Percentiles rank a stretch among this genome's conserved stretches.
Conservation (phyloP, 2,329 filamentous ascomycete genomes). For the Colletotrichum sp. region DNA sequence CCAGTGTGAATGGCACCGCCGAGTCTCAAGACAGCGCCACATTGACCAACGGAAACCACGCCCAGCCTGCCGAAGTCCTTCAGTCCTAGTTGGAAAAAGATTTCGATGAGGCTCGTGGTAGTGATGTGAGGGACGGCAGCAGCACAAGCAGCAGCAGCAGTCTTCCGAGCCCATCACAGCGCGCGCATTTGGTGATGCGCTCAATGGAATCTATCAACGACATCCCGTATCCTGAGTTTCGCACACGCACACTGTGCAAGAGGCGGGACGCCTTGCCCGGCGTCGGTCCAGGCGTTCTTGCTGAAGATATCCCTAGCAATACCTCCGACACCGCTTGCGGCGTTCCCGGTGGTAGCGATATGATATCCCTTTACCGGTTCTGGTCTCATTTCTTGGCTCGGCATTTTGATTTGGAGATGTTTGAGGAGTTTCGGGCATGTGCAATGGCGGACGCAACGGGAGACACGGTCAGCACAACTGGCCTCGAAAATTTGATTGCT, state of each 20-base stretch:
- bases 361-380: conserved; percentile 74
- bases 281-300: conserved; percentile 25
- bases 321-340: conserved; percentile 39
- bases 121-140: not conserved
- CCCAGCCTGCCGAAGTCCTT: conserved; percentile 16
- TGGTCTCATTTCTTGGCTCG: conserved; percentile 76
- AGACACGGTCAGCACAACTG: conserved; percentile 52
- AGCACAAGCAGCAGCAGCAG: not conserved
- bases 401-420: conserved; percentile 78
- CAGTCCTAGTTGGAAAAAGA: conserved; percentile 24
- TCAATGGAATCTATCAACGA: conserved; percentile 13
- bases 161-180: conserved; percentile 13
- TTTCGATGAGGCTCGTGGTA: conserved; percentile 5
- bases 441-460: conserved; percentile 66
- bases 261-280: conserved; percentile 36
- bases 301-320: not conserved
- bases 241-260: conserved; percentile 41
- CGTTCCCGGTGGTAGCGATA: conserved; percentile 40
- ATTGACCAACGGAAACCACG: conserved; percentile 33
- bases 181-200: conserved; percentile 14
- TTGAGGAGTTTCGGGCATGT: conserved; percentile 73
- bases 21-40: conserved; percentile 27
- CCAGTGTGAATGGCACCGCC: conserved; percentile 24
- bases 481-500: conserved; percentile 66
- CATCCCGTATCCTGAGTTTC: conserved; percentile 39